Conservation (phyloP, 179 eudicot species). For the Silene vulgaris region DNA sequence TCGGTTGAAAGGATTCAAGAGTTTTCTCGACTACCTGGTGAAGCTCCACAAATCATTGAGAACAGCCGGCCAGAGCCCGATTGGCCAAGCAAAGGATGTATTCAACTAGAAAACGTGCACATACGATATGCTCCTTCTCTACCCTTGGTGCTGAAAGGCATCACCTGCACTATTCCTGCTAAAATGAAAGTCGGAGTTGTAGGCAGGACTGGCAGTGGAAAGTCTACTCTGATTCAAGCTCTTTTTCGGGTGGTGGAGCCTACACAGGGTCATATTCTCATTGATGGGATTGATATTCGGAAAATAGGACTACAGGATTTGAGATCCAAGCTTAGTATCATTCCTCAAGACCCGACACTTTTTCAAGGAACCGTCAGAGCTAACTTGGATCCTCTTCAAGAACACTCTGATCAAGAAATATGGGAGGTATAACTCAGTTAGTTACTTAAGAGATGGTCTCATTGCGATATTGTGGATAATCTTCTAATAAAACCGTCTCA, state of each 20-base stretch:
- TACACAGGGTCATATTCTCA: constrained; percentile 52
- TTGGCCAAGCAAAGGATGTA: constrained; percentile 66
- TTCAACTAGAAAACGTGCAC: constrained; percentile 53
- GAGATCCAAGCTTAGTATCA: constrained; percentile 69
- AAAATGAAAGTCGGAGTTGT: constrained; percentile 75
- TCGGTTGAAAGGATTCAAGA: constrained; percentile 79
- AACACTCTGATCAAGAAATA: constrained; percentile 62
- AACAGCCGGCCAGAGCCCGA: constrained; percentile 44
- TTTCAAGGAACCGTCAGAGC: constrained; percentile 78
- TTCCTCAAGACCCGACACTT: constrained; percentile 89
- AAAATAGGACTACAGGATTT: constrained; percentile 65
- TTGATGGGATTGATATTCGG: constrained; percentile 67
- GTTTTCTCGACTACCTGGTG: constrained; percentile 53
- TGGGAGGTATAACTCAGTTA: constrained; percentile 52
- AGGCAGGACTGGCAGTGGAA: constrained; percentile 92
- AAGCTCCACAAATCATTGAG: constrained; percentile 64
- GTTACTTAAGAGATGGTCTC: not conserved
- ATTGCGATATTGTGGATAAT: too few species aligned
- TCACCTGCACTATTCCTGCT: constrained; percentile 60
- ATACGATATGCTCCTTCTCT: constrained; percentile 59
- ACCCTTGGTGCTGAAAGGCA: constrained; percentile 67
- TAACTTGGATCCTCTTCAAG: constrained; percentile 67
- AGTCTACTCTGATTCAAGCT: constrained; percentile 89
- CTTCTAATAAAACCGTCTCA: too few species aligned
- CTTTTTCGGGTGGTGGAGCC: constrained; percentile 82